Evolutionary conservation across 1,284 basidiomycete genomes (phyloP), one percentile per base, ranked within the genome.

Genomic region (Puccinia coronata): DNA sequence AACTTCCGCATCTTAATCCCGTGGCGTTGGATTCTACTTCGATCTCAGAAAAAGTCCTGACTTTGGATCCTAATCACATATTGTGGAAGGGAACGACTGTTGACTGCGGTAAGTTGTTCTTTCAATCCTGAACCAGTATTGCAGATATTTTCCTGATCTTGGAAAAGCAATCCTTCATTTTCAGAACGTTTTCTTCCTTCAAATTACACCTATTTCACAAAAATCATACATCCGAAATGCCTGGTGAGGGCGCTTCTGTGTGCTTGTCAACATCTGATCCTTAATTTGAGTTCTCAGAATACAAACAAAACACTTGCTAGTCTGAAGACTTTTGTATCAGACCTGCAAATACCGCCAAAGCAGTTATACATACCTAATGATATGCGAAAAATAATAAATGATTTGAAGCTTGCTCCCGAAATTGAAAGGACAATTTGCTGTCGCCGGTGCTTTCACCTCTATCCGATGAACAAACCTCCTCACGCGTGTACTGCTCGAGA

Each of bases 391-490:
- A 39, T 71, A 25, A 71, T 53, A 0, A 18, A 49, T 16, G 47
- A 71, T 31, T 61, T 76, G 5, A 41, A 57, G 8, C 31, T 51
- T 25, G 47, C 4, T 53, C 69, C 69, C 9, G 18, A 51, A 36
- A 71, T 71, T 34, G 34, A 36, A 71, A 53, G 49, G 25, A 71
- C 47, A 71, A 23, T 71, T n/a, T 71, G 47, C 69, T 71, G 69
- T 31, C 47, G 47, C 23, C 39, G 49, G 20, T 53, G 47, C 49
- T 71, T 71, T 25, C 36, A 39, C 69, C 49, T 71, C 0, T 71
- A 71, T 36, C 47, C 49, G 28, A 34, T 53, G 31, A 31, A 53
- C 14, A 28, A 4, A 25, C 28, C 47, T 51, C 69, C 34, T 16
- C 16, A 53, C 8, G 31, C 2, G 49, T 71, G 69, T 71, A 51